A percentile compares a stretch with the other conserved stretches of the same genome.
phyloP scores from a whole-genome alignment of 2,329 filamentous ascomycete species.

The Phialophora verrucosa region DNA sequence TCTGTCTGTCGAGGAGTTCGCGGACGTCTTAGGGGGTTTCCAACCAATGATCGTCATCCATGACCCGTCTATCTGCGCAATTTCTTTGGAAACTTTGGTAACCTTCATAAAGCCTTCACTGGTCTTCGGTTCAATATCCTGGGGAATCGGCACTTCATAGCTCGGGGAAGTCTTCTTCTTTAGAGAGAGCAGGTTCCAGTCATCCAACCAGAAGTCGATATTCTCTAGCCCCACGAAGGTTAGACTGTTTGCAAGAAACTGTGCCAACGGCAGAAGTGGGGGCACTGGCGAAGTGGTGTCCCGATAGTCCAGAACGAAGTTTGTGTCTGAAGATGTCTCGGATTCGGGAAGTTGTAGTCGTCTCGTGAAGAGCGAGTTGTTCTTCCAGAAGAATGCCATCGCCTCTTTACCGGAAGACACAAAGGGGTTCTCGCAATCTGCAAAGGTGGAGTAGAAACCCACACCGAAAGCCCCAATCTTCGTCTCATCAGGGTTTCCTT shows the following conservation, averaged over 20 bases:
- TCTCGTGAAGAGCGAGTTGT: conserved; percentile 93
- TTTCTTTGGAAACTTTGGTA: conserved; percentile 77
- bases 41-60: conserved; percentile 89
- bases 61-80: conserved; percentile 86
- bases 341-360: conserved; percentile 74
- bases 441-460: conserved; percentile 97
- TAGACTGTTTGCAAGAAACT: conserved; percentile 92
- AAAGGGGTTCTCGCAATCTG: conserved; percentile 97
- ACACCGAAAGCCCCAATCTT: conserved; percentile 99
- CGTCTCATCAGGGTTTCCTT: conserved; percentile 97
- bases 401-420: conserved; percentile 89
- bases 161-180: conserved; percentile 85
- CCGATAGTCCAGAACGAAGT: conserved; percentile 93
- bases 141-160: conserved; percentile 72
- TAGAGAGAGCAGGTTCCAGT: conserved; percentile 78
- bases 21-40: conserved; percentile 64
- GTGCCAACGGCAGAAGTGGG: conserved; percentile 81
- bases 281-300: conserved; percentile 87
- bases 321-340: conserved; percentile 73
- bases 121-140: conserved; percentile 79
- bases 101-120: conserved; percentile 90
- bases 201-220: conserved; percentile 90
- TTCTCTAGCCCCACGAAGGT: conserved; percentile 90
- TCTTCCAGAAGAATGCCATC: conserved; percentile 99
- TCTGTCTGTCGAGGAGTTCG: conserved; percentile 47